phyloP scores from a whole-genome alignment of 192 early-diverging fungal genomes.

The Linnemannia exigua region DNA sequence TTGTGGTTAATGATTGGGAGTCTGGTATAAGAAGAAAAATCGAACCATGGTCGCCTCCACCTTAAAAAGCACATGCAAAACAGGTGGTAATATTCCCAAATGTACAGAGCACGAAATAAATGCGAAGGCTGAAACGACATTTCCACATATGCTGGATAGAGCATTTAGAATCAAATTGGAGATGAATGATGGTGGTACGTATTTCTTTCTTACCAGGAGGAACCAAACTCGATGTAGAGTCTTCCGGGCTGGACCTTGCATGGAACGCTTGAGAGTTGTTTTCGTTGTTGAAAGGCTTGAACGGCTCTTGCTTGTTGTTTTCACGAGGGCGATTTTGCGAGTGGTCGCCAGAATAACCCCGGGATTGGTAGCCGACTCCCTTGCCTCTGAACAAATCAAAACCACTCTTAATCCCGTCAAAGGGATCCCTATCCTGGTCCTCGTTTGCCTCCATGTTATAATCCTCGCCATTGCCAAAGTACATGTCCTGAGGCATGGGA shows the following conservation, averaged over 20 bases:
- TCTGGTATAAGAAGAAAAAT: no score
- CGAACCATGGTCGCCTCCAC: no score
- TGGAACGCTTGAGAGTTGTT: conserved; percentile 6
- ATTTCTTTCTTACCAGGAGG: neutral
- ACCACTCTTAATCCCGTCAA: conserved; percentile 2
- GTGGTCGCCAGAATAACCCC: neutral
- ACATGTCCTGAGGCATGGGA: neutral
- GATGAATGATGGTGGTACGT: neutral
- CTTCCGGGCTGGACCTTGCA: neutral
- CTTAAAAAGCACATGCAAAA: neutral
- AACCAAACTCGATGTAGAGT: neutral
- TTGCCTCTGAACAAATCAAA: conserved; percentile 5
- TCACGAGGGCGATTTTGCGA: conserved; percentile 2
- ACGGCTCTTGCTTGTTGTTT: neutral
- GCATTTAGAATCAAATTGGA: neutral
- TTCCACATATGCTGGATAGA: neutral
- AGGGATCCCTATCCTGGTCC: neutral
- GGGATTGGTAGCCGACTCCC: neutral
- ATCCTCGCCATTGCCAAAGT: neutral
- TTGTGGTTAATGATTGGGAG: no score
- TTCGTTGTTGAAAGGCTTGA: neutral
- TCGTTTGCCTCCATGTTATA: conserved; percentile 5
- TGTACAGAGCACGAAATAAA: neutral
- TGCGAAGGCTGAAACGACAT: neutral
- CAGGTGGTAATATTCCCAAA: neutral